Percentiles rank a stretch among this genome's conserved stretches.
Conservation (phyloP, 1,284 basidiomycete genomes). For the Irpex lacteus region DNA sequence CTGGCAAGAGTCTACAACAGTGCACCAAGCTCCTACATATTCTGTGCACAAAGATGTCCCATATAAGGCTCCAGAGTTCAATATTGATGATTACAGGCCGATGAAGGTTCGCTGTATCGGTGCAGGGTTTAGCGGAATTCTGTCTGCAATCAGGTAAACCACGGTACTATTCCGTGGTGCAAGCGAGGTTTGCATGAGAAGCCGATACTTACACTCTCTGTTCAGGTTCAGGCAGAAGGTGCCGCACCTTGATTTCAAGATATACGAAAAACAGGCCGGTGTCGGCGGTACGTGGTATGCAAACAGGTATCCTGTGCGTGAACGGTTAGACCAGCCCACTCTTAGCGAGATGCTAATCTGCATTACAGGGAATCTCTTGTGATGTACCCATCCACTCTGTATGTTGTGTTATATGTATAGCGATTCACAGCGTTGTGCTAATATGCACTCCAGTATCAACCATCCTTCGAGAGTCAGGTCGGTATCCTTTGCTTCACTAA, state of each 20-base stretch:
- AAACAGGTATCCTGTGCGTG: slow-evolving; percentile 31
- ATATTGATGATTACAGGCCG: slow-evolving; percentile 44
- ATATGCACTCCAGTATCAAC: slow-evolving; percentile 42
- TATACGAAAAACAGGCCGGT: slow-evolving; percentile 55
- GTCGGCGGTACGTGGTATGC: slow-evolving; percentile 56
- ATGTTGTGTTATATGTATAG: slow-evolving; percentile 11
- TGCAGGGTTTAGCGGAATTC: slow-evolving; percentile 53
- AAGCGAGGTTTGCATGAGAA: no score
- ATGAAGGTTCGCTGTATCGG: slow-evolving; percentile 50
- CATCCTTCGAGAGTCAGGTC: slow-evolving; percentile 49
- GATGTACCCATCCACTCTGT: slow-evolving; percentile 27
- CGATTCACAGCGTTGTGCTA: no score
- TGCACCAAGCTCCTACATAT: background rate
- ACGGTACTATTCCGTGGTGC: background rate
- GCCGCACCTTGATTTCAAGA: slow-evolving; percentile 45
- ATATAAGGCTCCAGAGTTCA: slow-evolving; percentile 21
- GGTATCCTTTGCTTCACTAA: slow-evolving; percentile 11
- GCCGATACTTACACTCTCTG: background rate
- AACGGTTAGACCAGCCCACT: background rate
- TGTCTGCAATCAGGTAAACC: slow-evolving; percentile 47
- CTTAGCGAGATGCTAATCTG: background rate
- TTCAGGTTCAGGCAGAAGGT: slow-evolving; percentile 48
- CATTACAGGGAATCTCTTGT: slow-evolving; percentile 44
- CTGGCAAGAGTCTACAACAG: background rate
- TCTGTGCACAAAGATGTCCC: background rate